Conservation (phyloP, 257 asterid genomes). For the Rubia yunnanensis region DNA sequence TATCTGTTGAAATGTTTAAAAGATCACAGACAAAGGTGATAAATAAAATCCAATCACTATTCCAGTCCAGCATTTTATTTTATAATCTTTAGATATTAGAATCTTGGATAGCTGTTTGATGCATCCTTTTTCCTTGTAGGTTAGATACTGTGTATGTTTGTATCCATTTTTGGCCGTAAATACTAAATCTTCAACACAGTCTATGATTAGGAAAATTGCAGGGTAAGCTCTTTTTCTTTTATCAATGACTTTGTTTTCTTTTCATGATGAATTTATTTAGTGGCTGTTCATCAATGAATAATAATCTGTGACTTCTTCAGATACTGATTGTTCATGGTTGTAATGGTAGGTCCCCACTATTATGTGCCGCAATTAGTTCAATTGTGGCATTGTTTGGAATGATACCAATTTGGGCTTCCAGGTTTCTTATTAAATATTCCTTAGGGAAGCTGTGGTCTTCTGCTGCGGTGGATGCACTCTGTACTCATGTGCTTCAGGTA, state of each 20-base stretch:
- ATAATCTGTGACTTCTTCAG: neutral
- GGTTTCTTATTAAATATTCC: conserved; percentile 38
- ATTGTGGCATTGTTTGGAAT: conserved; percentile 53
- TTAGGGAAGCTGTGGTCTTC: conserved; percentile 68
- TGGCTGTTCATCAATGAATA: neutral
- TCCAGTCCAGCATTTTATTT: neutral
- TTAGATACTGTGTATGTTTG: conserved; percentile 48
- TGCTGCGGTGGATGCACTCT: conserved; percentile 49
- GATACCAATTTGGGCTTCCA: conserved; percentile 42
- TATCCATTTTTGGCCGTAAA: conserved; percentile 80
- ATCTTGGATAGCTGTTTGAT: conserved; percentile 3
- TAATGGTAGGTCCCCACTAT: conserved; percentile 39
- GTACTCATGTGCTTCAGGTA: conserved; percentile 66
- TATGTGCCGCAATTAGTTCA: conserved; percentile 43
- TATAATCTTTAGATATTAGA: neutral
- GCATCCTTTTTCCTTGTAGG: conserved; percentile 33
- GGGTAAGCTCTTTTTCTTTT: conserved; percentile 29
- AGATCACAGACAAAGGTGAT: conserved; percentile 63
- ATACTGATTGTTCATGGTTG: neutral
- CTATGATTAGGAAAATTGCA: conserved; percentile 55
- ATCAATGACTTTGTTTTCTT: conserved; percentile 7
- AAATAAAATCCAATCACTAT: conserved; percentile 7
- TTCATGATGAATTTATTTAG: neutral
- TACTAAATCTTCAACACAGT: conserved; percentile 47
- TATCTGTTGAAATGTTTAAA: conserved; percentile 58